Evolutionary conservation across 129 eudicot genomes (phyloP).

Genomic region (Flaveria robusta): DNA sequence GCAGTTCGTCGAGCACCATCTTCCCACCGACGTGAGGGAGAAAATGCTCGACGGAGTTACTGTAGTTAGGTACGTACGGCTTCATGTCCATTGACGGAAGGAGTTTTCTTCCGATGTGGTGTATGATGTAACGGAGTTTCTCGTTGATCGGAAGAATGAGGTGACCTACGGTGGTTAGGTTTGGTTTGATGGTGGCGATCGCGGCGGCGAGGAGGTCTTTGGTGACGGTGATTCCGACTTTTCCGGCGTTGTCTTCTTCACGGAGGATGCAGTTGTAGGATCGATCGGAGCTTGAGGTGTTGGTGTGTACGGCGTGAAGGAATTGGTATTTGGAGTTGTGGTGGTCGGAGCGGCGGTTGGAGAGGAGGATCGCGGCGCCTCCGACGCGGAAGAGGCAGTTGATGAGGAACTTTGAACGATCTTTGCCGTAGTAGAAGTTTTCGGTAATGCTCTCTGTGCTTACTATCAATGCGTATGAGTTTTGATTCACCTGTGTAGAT

Average conservation of each 20-base stretch:
- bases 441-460: slow-evolving; percentile 51
- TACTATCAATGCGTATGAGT: slow-evolving; percentile 55
- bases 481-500: slow-evolving; percentile 42
- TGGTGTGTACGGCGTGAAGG: slow-evolving; percentile 46
- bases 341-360: slow-evolving; percentile 38
- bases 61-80: slow-evolving; percentile 49
- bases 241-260: slow-evolving; percentile 46
- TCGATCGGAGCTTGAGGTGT: slow-evolving; percentile 44
- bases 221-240: slow-evolving; percentile 40
- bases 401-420: slow-evolving; percentile 39
- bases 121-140: slow-evolving; percentile 24
- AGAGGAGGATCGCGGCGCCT: slow-evolving; percentile 61
- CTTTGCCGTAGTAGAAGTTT: slow-evolving; percentile 45
- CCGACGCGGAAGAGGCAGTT: slow-evolving; percentile 56
- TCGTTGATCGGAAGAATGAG: slow-evolving; percentile 55
- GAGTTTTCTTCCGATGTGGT: slow-evolving; percentile 16
- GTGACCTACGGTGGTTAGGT: slow-evolving; percentile 38
- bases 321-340: slow-evolving; percentile 45
- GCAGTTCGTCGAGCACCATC: slow-evolving; percentile 51
- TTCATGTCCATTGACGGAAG: background rate
- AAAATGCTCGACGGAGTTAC: slow-evolving; percentile 44
- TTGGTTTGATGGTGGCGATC: slow-evolving; percentile 32
- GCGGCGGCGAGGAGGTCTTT: slow-evolving; percentile 55
- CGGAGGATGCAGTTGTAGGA: slow-evolving; percentile 49
- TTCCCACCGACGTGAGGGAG: slow-evolving; percentile 57